These are phyloP conservation scores for Gigaspora rosea DNA, from an alignment of 192 early-diverging fungal genomes.

Conservation along the genomic window DNA sequence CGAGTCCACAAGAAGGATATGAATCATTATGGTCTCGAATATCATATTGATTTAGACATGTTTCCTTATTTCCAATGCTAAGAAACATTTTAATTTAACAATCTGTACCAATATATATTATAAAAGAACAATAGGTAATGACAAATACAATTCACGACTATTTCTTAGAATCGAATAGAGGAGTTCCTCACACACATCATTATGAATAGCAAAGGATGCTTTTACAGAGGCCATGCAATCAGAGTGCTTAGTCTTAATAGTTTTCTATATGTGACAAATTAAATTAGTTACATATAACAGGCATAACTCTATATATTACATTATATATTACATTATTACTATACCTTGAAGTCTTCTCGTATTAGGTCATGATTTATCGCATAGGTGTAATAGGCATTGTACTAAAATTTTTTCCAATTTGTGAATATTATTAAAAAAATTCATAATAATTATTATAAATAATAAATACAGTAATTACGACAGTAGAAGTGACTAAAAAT, in stretches of 20 bases:
- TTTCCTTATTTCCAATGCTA: conserved; percentile 15
- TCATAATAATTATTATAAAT: too few species aligned
- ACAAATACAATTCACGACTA: neutral
- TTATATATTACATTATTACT: neutral
- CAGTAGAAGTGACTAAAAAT: too few species aligned
- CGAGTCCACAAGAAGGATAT: conserved; percentile 51
- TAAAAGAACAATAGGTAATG: neutral
- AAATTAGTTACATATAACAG: neutral
- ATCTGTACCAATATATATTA: neutral
- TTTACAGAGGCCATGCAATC: conserved; percentile 39
- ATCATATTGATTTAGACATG: conserved; percentile 62
- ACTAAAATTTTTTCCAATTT: conserved; percentile 33
- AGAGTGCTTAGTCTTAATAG: conserved; percentile 31
- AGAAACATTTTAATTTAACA: neutral
- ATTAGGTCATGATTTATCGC: conserved; percentile 37
- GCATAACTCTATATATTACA: neutral
- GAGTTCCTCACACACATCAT: conserved; percentile 45
- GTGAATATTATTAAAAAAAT: neutral
- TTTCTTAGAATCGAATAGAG: conserved; percentile 24
- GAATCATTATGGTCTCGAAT: conserved; percentile 47
- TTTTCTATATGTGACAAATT: neutral
- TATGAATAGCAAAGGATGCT: conserved; percentile 33
- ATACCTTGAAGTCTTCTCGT: conserved; percentile 35
- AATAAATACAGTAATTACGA: too few species aligned
- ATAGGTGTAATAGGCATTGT: conserved; percentile 49